phyloP scores from a whole-genome alignment of 768 basidiomycete genomes.

The Lepiota subincarnata region DNA sequence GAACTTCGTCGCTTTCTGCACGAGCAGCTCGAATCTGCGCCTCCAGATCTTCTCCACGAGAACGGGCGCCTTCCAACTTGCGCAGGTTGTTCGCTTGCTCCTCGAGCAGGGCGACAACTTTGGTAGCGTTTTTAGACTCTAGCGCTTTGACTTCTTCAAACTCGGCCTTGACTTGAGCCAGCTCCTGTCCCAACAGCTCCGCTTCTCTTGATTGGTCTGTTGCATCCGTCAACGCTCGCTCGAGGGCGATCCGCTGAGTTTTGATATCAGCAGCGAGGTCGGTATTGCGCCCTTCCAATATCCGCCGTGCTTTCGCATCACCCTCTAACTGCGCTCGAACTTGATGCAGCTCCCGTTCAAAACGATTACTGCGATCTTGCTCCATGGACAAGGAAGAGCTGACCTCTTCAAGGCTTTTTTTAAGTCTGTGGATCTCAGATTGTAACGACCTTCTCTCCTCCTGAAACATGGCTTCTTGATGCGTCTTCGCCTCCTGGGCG shows the following conservation, averaged over 20 bases:
- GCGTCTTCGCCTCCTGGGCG: constrained; percentile 50
- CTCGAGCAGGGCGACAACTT: constrained; percentile 61
- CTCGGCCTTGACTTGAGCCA: constrained; percentile 55
- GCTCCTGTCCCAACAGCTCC: constrained; percentile 58
- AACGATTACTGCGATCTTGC: constrained; percentile 46
- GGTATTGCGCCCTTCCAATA: constrained; percentile 59
- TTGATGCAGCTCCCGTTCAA: constrained; percentile 65
- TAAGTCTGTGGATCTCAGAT: constrained; percentile 53
- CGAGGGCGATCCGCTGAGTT: constrained; percentile 48
- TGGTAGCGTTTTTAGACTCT: constrained; percentile 59
- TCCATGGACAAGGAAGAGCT: constrained; percentile 37
- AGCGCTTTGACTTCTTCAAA: constrained; percentile 65
- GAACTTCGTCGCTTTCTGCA: constrained; percentile 68
- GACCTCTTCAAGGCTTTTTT: constrained; percentile 36
- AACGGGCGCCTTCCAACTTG: constrained; percentile 71
- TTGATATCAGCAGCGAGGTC: constrained; percentile 56
- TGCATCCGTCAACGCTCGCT: constrained; percentile 59
- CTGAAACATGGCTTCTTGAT: constrained; percentile 53
- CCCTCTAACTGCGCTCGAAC: constrained; percentile 60
- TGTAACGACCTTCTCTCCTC: constrained; percentile 55
- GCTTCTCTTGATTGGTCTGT: constrained; percentile 60
- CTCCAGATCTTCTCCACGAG: constrained; percentile 71
- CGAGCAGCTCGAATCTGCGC: constrained; percentile 67
- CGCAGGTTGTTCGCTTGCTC: constrained; percentile 72
- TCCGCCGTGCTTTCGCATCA: constrained; percentile 55